Evolutionary conservation across 495 filamentous ascomycete species (phyloP).

Genomic region (Neurospora tetrasperma): DNA sequence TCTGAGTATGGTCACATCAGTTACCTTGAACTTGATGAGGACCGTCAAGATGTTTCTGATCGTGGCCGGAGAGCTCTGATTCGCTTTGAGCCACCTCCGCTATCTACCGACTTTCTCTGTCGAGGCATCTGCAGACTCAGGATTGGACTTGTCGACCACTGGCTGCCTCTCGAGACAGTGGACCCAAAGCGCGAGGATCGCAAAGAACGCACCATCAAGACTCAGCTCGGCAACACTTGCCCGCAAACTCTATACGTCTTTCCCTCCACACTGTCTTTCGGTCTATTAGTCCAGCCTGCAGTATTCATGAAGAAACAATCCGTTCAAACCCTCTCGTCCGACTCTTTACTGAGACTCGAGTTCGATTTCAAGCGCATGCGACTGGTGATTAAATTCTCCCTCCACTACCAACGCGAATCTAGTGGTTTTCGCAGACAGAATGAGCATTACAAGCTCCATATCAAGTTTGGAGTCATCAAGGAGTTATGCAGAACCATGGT

Average conservation of each 20-base stretch:
- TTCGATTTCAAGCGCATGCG: conserved; percentile 35
- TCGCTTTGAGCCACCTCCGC: conserved; percentile 30
- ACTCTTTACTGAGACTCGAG: conserved; percentile 16
- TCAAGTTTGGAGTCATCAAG: conserved; percentile 56
- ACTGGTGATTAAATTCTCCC: conserved; percentile 30
- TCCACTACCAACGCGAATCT: background rate
- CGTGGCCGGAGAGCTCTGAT: conserved; percentile 17
- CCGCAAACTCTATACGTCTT: conserved; percentile 20
- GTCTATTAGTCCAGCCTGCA: conserved; percentile 35
- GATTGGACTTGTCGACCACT: background rate
- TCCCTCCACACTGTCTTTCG: conserved; percentile 38
- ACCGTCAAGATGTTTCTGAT: background rate
- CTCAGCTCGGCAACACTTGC: conserved; percentile 21
- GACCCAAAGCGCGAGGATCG: background rate
- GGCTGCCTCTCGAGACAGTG: background rate
- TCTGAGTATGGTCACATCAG: conserved; percentile 19
- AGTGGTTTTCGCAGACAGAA: conserved; percentile 8
- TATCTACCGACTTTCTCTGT: conserved; percentile 10
- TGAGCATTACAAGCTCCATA: conserved; percentile 36
- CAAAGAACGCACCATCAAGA: conserved; percentile 7
- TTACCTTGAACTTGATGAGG: conserved; percentile 25
- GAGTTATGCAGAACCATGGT: conserved; percentile 39
- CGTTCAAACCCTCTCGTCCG: conserved; percentile 1
- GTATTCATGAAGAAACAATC: conserved; percentile 43
- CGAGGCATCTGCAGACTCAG: conserved; percentile 6